These are phyloP conservation scores for Lobosporangium transversale DNA, from an alignment of 192 early-diverging fungal species.

Conservation along the genomic window DNA sequence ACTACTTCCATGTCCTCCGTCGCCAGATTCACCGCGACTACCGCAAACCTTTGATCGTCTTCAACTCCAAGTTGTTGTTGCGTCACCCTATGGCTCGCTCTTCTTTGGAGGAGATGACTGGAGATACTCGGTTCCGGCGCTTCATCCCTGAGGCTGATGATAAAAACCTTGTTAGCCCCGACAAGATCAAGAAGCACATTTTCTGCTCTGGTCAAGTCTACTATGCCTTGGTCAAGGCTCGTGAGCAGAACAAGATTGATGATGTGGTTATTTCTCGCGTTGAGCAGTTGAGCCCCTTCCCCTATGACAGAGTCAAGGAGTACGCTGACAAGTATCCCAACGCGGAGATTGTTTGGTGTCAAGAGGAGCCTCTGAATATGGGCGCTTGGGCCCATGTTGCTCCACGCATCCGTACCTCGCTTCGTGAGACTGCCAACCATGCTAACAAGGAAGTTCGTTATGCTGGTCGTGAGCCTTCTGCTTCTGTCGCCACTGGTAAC, in stretches of 20 bases:
- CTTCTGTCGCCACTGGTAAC: conserved; percentile 91
- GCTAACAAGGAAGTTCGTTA: conserved; percentile 54
- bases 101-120: conserved; percentile 81
- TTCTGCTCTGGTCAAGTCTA: conserved; percentile 98
- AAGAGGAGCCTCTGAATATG: conserved; percentile 96
- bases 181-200: conserved; percentile 91
- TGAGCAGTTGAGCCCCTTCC: conserved; percentile 96
- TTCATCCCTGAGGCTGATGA: conserved; percentile 94
- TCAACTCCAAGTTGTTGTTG: conserved; percentile 89
- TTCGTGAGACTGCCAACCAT: conserved; percentile 79
- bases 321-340: conserved; percentile 92
- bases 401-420: conserved; percentile 85
- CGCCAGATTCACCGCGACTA: conserved; percentile 97
- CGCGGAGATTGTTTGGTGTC: conserved; percentile 91
- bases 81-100: conserved; percentile 95
- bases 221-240: conserved; percentile 89
- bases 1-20: conserved; percentile 96
- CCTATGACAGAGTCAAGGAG: conserved; percentile 88
- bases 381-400: conserved; percentile 91
- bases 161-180: conserved; percentile 76
- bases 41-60: conserved; percentile 89
- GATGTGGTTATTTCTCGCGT: conserved; percentile 92
- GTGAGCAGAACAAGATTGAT: conserved; percentile 89
- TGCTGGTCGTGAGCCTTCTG: conserved; percentile 90
- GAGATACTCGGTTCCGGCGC: conserved; percentile 85